Base-by-base conservation (phyloP, 371 early-diverging fungal genomes). In the Syncephalis plumigaleata region DNA sequence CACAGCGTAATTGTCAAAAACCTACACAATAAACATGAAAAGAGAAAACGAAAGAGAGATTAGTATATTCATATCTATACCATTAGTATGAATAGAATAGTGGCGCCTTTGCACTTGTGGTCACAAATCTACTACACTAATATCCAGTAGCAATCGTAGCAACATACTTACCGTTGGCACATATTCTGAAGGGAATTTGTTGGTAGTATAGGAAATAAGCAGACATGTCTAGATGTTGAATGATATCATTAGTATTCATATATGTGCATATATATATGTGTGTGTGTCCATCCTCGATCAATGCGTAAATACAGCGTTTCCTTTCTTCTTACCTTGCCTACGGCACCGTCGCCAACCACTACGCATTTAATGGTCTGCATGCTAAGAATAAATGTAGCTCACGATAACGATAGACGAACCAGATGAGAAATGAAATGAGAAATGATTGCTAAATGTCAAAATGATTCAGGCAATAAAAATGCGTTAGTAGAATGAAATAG, bases 1-100 rank as follows among this genome's bases (percentile, higher is more conserved):
- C 39, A 93, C 97, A 50, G 97, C 95, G 68, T 96, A 96, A 66
- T 96, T 96, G 68, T 96, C 97, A 73, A 96, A 96, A 26, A 96
- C 88, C 84, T 84, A n/a, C n/a, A n/a, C n/a, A n/a, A n/a, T n/a
- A n/a, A n/a, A n/a, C n/a, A n/a, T n/a, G n/a, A n/a, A n/a, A n/a
- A n/a, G n/a, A n/a, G n/a, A n/a, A n/a, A n/a, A n/a, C n/a, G n/a
- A n/a, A n/a, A n/a, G n/a, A n/a, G n/a, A n/a, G n/a, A n/a, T n/a
- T n/a, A n/a, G n/a, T n/a, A n/a, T n/a, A n/a, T n/a, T n/a, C n/a
- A n/a, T n/a, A n/a, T n/a, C n/a, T n/a, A n/a, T n/a, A n/a, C n/a
- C n/a, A n/a, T n/a, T n/a, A n/a, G n/a, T n/a, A n/a, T n/a, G n/a
- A n/a, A n/a, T n/a, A n/a, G n/a, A n/a, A n/a, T n/a, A n/a, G n/a